A percentile compares a stretch with the other conserved stretches of the same genome.
phyloP scores from a whole-genome alignment of 2,329 filamentous ascomycete species.

The Fusarium algeriense region DNA sequence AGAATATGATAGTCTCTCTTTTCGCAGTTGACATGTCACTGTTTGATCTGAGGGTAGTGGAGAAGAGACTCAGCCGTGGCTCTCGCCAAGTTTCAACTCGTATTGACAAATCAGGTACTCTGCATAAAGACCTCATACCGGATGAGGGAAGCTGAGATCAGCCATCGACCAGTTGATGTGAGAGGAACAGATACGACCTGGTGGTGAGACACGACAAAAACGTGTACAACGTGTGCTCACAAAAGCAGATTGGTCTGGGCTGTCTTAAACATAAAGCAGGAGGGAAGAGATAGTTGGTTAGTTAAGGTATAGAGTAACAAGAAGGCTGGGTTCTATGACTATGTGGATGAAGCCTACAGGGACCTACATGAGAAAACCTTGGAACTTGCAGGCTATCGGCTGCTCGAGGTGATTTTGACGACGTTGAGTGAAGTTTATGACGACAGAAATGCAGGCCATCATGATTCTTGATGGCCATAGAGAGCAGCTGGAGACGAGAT shows the following conservation, averaged over 20 bases:
- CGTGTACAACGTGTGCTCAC: conserved; percentile 9
- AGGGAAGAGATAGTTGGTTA: neutral
- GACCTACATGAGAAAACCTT: conserved; percentile 21
- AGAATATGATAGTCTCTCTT: conserved; percentile 29
- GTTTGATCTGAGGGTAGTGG: conserved; percentile 8
- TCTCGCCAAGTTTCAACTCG: conserved; percentile 5
- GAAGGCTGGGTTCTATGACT: conserved; percentile 14
- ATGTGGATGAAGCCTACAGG: conserved; percentile 5
- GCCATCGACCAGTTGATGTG: conserved; percentile 20
- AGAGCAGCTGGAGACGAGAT: neutral
- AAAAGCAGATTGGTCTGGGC: neutral
- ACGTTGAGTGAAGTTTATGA: neutral
- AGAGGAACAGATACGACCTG: conserved; percentile 10
- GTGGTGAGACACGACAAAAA: conserved; percentile 30
- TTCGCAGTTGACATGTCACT: conserved; percentile 27
- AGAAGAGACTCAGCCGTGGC: conserved; percentile 6
- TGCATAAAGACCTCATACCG: conserved; percentile 17
- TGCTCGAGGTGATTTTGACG: neutral
- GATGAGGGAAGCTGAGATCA: conserved; percentile 16
- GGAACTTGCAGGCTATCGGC: conserved; percentile 2
- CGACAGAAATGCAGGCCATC: neutral
- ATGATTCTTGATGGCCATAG: neutral
- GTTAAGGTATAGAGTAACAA: neutral
- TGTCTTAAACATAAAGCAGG: conserved; percentile 23
- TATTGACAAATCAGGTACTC: conserved; percentile 3